A percentile compares a stretch with the other conserved stretches of the same genome.
Evolutionary conservation across 176 grass and related monocot species (phyloP).

Genomic region (Ensete ventricosum): DNA sequence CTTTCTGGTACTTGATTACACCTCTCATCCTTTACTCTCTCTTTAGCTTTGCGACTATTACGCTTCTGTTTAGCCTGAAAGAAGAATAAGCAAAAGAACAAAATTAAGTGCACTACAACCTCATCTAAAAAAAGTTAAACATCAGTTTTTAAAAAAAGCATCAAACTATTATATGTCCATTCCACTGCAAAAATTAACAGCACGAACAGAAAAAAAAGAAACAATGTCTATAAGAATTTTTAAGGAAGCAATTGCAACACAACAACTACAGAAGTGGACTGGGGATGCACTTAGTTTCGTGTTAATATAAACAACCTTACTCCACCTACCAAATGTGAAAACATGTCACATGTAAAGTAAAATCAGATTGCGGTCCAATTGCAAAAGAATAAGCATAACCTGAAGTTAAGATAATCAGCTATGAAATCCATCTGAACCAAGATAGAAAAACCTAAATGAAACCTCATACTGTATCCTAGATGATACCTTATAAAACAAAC

Average conservation of each 20-base stretch:
- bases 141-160: not conserved
- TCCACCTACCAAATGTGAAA: too few relatives aligned
- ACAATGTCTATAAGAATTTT: not conserved
- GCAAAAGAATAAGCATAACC: too few relatives aligned
- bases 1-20: conserved; percentile 33
- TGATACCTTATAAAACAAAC: too few relatives aligned
- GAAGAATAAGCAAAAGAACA: conserved; percentile 14
- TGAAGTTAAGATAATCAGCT: too few relatives aligned
- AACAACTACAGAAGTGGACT: too few relatives aligned
- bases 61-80: conserved; percentile 84
- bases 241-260: not conserved
- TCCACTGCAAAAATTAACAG: not conserved
- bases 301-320: too few relatives aligned
- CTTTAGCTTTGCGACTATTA: conserved; percentile 60
- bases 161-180: not conserved
- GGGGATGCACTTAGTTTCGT: too few relatives aligned
- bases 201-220: not conserved
- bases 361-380: too few relatives aligned
- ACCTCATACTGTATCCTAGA: too few relatives aligned
- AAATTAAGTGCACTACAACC: not conserved
- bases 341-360: too few relatives aligned
- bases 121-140: not conserved
- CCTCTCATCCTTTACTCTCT: conserved; percentile 58
- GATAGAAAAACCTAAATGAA: too few relatives aligned
- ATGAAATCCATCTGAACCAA: too few relatives aligned